Evolutionary conservation across 805 yeast species (phyloP).

Genomic region (Candida patagonica): DNA sequence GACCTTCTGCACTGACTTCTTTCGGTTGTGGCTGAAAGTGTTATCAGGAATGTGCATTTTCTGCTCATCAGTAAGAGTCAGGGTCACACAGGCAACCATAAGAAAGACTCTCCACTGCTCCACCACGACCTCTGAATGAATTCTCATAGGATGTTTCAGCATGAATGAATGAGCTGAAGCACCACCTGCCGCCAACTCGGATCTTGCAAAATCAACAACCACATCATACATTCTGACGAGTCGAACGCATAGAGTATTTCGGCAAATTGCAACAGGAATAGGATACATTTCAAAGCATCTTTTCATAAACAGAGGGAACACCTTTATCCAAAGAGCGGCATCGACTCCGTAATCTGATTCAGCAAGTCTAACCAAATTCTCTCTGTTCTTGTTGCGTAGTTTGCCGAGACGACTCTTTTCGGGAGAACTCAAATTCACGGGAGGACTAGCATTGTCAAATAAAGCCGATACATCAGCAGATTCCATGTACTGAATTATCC

Average conservation of each 20-base stretch:
- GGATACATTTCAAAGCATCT: constrained; percentile 76
- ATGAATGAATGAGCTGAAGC: constrained; percentile 11
- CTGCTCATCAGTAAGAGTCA: constrained; percentile 85
- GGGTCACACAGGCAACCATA: constrained; percentile 83
- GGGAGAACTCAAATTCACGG: constrained; percentile 46
- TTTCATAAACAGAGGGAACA: constrained; percentile 66
- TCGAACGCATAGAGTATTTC: constrained; percentile 83
- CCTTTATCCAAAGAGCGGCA: constrained; percentile 90
- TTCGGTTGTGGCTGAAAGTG: constrained; percentile 45
- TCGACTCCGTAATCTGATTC: constrained; percentile 93
- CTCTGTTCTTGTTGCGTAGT: constrained; percentile 48
- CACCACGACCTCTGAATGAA: constrained; percentile 60
- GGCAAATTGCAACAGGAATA: constrained; percentile 83
- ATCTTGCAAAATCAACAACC: constrained; percentile 20
- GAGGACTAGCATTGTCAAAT: constrained; percentile 41
- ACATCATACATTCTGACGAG: constrained; percentile 61
- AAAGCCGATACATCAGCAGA: constrained; percentile 57
- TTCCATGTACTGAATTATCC: constrained; percentile 62
- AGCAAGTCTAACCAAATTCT: constrained; percentile 65
- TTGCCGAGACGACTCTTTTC: constrained; percentile 67
- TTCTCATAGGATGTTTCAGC: constrained; percentile 26
- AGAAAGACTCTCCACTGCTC: constrained; percentile 86
- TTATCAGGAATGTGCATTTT: constrained; percentile 52
- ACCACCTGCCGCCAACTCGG: constrained; percentile 7
- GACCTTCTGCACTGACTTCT: constrained; percentile 67